Conservation (phyloP, 441 rosid species). For the Iberis amara region DNA sequence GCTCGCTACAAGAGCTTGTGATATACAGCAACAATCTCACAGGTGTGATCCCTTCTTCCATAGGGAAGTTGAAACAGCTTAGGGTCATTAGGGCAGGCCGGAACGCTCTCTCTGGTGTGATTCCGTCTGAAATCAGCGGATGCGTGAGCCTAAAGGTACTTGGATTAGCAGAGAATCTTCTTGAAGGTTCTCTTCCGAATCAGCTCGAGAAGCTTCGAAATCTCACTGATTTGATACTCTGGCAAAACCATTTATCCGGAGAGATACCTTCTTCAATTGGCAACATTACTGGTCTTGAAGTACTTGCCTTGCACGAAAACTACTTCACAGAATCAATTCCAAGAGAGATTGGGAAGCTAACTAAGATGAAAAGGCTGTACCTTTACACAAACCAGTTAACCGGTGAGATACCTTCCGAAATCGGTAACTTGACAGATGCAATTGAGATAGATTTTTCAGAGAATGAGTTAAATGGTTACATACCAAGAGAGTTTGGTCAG, state of each 20-base stretch:
- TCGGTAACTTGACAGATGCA: slow-evolving; percentile 38
- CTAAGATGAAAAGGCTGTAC: slow-evolving; percentile 37
- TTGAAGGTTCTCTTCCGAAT: slow-evolving; percentile 45
- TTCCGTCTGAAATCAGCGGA: slow-evolving; percentile 43
- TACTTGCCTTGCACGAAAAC: slow-evolving; percentile 55
- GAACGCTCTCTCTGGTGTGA: slow-evolving; percentile 41
- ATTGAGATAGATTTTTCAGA: slow-evolving; percentile 53
- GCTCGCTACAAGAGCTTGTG: slow-evolving; percentile 41
- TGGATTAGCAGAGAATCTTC: slow-evolving; percentile 50
- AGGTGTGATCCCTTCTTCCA: slow-evolving; percentile 39
- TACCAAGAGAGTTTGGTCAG: slow-evolving; percentile 45
- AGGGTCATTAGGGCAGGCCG: slow-evolving; percentile 45
- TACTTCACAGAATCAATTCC: slow-evolving; percentile 43
- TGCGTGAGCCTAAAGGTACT: slow-evolving; percentile 46
- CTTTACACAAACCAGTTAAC: slow-evolving; percentile 47
- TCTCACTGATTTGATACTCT: slow-evolving; percentile 42
- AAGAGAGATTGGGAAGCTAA: slow-evolving; percentile 41
- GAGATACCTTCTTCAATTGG: slow-evolving; percentile 45
- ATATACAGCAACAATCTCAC: slow-evolving; percentile 50
- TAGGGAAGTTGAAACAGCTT: slow-evolving; percentile 36
- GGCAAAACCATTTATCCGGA: slow-evolving; percentile 48
- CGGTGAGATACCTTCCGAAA: slow-evolving; percentile 44
- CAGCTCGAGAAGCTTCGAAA: slow-evolving; percentile 39
- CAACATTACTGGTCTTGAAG: slow-evolving; percentile 37
- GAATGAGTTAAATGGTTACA: slow-evolving; percentile 40